Evolutionary conservation across 2,329 filamentous ascomycete species (phyloP), one percentile per base, ranked within the genome.

Genomic region (Fusarium agapanthi): DNA sequence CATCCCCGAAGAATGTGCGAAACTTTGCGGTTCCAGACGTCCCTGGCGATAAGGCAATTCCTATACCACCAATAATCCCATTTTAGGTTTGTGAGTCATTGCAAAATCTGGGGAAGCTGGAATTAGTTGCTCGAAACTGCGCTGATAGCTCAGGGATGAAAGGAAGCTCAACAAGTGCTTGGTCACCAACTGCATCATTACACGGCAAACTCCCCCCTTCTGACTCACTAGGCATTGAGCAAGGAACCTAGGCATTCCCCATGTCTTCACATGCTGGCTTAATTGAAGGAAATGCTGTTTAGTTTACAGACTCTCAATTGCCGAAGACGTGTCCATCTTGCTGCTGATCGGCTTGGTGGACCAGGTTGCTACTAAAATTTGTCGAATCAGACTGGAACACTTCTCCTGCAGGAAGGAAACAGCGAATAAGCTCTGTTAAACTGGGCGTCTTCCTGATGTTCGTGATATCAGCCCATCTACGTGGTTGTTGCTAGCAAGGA

Each of bases 31-130:
- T 13, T 16, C 1, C 10, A 9, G 7, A 11, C 16, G 9, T 4
- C 22, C 0, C 18, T 14, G 6, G 18, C 2, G 6, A 16, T 22
- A 1, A 34, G 0, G 3, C 1, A 12, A 22, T 14, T 10, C 20
- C 13, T 24, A 3, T n/a, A 40, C 24, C 20, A 16, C 11, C 12
- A 24, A 30, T 12, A 7, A 1, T 24, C 4, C 2, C 9, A 7
- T 5, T 22, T 22, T 26, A 8, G 16, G 13, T 30, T 30, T n/a
- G 11, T 34, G 34, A 30, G 45, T 53, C 35, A 53, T 22, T n/a
- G 15, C 7, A 8, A 14, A 35, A 28, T 35, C 40, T 15, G 40
- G 40, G 54, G 40, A 47, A 35, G 6, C 10, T 57, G 38, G 15
- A 44, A 14, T 22, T 12, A 11, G 28, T 16, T 55, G 37, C 5